Evolutionary conservation across 768 basidiomycete genomes (phyloP).

Genomic region (Trametes cinnabarina): DNA sequence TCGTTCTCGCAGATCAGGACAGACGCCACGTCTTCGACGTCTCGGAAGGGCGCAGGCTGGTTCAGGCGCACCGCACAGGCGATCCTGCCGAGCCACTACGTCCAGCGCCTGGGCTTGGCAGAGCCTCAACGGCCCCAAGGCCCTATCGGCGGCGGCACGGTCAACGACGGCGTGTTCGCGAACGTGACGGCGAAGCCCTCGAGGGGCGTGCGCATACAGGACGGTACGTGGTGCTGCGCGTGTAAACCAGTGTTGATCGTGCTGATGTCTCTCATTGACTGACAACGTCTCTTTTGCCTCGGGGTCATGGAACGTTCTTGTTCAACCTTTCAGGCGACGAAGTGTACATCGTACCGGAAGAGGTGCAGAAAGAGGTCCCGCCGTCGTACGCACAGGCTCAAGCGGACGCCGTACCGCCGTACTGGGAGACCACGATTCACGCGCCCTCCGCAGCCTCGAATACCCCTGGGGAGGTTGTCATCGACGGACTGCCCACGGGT

Average conservation of each 20-base stretch:
- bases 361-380: conserved; percentile 76
- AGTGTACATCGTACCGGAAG: conserved; percentile 79
- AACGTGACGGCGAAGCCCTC: conserved; percentile 91
- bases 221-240: conserved; percentile 44
- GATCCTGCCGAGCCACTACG: conserved; percentile 54
- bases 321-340: conserved; percentile 51
- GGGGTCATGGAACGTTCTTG: background rate
- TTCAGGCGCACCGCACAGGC: conserved; percentile 51
- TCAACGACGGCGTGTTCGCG: conserved; percentile 91
- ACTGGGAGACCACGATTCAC: conserved; percentile 97
- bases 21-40: conserved; percentile 26
- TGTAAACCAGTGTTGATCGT: background rate
- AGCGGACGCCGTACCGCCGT: conserved; percentile 94
- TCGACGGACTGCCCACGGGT: conserved; percentile 84
- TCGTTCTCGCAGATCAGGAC: conserved; percentile 29
- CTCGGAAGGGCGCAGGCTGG: conserved; percentile 41
- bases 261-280: background rate
- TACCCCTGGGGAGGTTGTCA: conserved; percentile 74
- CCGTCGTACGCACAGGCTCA: conserved; percentile 92
- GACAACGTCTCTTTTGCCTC: background rate
- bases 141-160: conserved; percentile 59
- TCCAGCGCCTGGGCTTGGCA: conserved; percentile 44
- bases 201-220: conserved; percentile 53
- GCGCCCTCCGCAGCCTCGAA: conserved; percentile 70
- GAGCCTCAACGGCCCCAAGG: conserved; percentile 38